Evolutionary conservation across 306 rosid genomes (phyloP), one percentile per base, ranked within the genome.

Genomic region (Quercus gilva): DNA sequence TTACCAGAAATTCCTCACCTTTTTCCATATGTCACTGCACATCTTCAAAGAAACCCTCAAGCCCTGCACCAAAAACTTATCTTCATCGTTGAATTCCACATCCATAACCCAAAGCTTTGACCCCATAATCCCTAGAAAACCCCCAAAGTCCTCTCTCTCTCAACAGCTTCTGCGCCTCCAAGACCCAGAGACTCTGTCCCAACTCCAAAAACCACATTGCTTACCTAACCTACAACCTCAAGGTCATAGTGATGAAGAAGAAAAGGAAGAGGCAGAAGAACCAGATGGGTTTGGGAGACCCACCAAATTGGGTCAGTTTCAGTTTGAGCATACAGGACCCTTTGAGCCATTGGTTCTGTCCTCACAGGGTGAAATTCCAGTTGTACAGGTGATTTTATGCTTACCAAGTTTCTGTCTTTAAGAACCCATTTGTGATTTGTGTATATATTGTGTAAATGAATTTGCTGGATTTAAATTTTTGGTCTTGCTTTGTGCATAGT

Each of bases 71-170:
- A 79, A 81, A 68, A 85, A 78, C 58, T 78, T 80, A 1, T 74
- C 69, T 1, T 33, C 72, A 0, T 63, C 69, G 0, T 19, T n/a
- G 17, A 31, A 86, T 2, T 83, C 87, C 0, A 5, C 84, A 2
- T 58, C 88, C 72, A 64, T 51, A 79, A 23, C 82, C 74, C 87
- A 55, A 41, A 82, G 73, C 15, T 75, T 69, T 78, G 55, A 76
- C 1, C 31, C 75, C 80, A 55, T 80, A 55, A 78, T 82, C 88
- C 76, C 76, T 10, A 84, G 97, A 76, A 89, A 79, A 78, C 99
- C 97, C 71, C 97, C 97, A 1, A 95, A 92, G 81, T 86, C 97
- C 41, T 86, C 97, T 74, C 85, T 92, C 60, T 78, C 96, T 21
- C 78, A 82, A 71, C 97, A 92, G 84, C 90, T 95, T 84, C 86